Conservation (phyloP, 2,329 filamentous ascomycete species). For the Fusarium liriodendri region DNA sequence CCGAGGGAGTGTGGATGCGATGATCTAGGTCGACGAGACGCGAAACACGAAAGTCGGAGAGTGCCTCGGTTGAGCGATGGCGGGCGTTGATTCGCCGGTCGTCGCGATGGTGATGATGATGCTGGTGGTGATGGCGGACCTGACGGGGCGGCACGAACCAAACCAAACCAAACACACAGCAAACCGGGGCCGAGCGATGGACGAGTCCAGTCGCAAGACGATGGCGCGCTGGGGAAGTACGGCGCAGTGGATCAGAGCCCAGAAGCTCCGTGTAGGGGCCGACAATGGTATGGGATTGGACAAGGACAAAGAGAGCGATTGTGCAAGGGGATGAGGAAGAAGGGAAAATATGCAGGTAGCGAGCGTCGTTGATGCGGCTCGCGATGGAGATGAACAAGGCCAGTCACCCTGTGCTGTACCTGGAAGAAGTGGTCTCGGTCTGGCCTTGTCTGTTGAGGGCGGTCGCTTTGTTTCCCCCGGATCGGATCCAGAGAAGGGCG, state of each 20-base stretch:
- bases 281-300: constrained; percentile 16
- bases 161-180: constrained; percentile 22
- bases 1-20: constrained; percentile 2
- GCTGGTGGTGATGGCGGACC: constrained; percentile 23
- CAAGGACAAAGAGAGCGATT: constrained; percentile 23
- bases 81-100: constrained; percentile 18
- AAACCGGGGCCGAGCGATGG: constrained; percentile 23
- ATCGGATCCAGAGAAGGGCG: background rate
- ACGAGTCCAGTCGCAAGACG: constrained; percentile 5
- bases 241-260: constrained; percentile 41
- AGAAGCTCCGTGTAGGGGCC: constrained; percentile 33
- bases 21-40: background rate
- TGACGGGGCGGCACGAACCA: constrained; percentile 30
- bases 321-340: constrained; percentile 3
- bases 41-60: constrained; percentile 9
- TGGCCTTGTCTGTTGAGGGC: constrained; percentile 5
- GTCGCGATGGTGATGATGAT: constrained; percentile 32
- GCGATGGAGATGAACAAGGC: background rate
- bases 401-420: background rate
- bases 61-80: constrained; percentile 6
- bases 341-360: background rate
- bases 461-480: constrained; percentile 4
- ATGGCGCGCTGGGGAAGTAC: constrained; percentile 23
- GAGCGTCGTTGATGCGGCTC: background rate
- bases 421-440: background rate